Conservation (phyloP, 257 asterid species). For the Salvia miltiorrhiza region DNA sequence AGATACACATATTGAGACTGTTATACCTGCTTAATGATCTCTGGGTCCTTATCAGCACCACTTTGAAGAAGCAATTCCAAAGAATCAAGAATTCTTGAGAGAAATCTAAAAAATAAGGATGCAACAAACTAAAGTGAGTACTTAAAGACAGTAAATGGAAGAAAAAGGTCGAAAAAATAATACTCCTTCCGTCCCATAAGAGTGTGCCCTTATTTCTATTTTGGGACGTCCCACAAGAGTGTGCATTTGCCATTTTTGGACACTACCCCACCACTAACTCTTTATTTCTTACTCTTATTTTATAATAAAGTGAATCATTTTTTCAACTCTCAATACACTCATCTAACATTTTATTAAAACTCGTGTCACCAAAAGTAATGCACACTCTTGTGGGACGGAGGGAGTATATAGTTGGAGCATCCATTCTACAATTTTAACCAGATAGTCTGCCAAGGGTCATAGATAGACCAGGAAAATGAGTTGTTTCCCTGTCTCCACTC, state of each 20-base stretch:
- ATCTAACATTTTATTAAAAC: too few species aligned
- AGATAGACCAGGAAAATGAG: background rate
- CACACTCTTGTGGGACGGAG: too few species aligned
- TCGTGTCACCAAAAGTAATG: too few species aligned
- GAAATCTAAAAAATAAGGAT: constrained; percentile 54
- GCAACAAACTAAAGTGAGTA: background rate
- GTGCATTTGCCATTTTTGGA: too few species aligned
- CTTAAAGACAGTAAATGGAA: background rate
- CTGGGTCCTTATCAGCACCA: constrained; percentile 96
- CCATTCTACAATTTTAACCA: background rate
- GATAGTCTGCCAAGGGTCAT: background rate
- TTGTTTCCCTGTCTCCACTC: background rate
- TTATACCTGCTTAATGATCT: constrained; percentile 76
- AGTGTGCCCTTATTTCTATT: too few species aligned
- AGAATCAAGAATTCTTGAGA: constrained; percentile 53
- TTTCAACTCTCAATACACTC: too few species aligned
- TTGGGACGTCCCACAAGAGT: too few species aligned
- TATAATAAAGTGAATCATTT: too few species aligned
- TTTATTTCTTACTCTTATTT: too few species aligned
- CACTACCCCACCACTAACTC: too few species aligned
- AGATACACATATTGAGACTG: constrained; percentile 15
- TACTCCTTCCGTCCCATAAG: too few species aligned
- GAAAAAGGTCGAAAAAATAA: background rate
- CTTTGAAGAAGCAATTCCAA: constrained; percentile 59
- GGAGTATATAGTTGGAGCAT: too few species aligned